phyloP scores from a whole-genome alignment of 2,329 filamentous ascomycete species.

The Neofusicoccum sp. region DNA sequence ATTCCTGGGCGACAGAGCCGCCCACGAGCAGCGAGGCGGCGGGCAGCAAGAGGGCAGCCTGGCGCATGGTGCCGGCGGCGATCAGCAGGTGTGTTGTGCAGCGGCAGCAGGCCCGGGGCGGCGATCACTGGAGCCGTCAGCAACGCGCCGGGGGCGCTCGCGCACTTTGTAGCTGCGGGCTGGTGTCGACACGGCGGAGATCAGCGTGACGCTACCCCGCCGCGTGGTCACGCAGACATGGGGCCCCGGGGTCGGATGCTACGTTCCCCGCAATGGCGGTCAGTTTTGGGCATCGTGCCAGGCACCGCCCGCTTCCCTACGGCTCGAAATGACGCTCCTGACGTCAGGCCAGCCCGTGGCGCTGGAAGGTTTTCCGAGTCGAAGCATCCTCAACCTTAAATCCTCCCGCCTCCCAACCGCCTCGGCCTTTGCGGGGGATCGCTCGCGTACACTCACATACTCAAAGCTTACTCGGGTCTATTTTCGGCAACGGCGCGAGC shows the following conservation, averaged over 20 bases:
- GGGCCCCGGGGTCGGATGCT: not conserved
- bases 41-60: not conserved
- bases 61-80: not conserved
- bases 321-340: not conserved
- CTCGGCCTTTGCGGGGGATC: no score
- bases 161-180: conserved; percentile 10
- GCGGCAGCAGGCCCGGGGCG: not conserved
- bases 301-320: not conserved
- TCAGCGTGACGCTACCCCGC: conserved; percentile 7
- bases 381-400: not conserved
- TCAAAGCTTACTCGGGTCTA: no score
- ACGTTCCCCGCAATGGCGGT: conserved; percentile 7
- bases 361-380: conserved; percentile 10
- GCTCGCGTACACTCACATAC: not conserved
- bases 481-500: no score
- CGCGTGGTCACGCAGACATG: not conserved
- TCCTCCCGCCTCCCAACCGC: not conserved
- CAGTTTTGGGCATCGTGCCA: conserved; percentile 1
- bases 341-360: not conserved
- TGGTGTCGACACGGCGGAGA: not conserved
- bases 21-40: not conserved
- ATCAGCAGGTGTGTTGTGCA: not conserved
- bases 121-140: conserved; percentile 1
- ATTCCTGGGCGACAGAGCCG: conserved; percentile 25
- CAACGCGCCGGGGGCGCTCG: not conserved